These are phyloP conservation scores for Castanea mollissima DNA, from an alignment of 306 rosid species.

Conservation along the genomic window DNA sequence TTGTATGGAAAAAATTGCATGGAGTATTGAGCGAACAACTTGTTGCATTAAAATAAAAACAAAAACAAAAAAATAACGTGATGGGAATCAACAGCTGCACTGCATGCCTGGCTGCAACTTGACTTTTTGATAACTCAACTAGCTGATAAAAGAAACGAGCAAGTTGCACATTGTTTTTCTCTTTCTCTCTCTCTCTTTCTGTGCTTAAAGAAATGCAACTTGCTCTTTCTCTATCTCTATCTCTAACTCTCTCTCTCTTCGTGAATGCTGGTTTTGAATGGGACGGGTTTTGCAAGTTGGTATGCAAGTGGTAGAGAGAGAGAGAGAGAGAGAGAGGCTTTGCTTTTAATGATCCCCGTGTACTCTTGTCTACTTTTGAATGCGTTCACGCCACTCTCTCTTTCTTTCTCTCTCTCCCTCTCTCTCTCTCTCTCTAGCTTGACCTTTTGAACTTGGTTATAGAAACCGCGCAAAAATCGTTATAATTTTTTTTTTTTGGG, in stretches of 20 bases:
- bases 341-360: conserved; percentile 48
- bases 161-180: conserved; percentile 31
- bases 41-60: not conserved
- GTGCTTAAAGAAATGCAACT: conserved; percentile 22
- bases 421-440: too few relatives aligned
- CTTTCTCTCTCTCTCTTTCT: not conserved
- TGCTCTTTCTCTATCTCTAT: not conserved
- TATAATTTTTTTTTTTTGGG: not conserved
- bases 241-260: not conserved
- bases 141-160: conserved; percentile 32
- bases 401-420: not conserved
- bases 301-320: conserved; percentile 44
- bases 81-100: conserved; percentile 18
- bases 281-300: conserved; percentile 60
- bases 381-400: conserved; percentile 32
- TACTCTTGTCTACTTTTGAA: conserved; percentile 36
- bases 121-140: conserved; percentile 7
- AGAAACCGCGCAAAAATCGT: not conserved
- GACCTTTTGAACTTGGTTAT: not conserved
- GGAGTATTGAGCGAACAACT: not conserved
- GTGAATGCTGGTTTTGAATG: conserved; percentile 23
- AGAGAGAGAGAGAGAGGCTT: not conserved
- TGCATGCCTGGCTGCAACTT: conserved; percentile 13
- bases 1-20: not conserved
- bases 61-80: conserved; percentile 13